Base-by-base conservation (phyloP, 768 basidiomycete genomes). In the Leucocoprinus birnbaumii region DNA sequence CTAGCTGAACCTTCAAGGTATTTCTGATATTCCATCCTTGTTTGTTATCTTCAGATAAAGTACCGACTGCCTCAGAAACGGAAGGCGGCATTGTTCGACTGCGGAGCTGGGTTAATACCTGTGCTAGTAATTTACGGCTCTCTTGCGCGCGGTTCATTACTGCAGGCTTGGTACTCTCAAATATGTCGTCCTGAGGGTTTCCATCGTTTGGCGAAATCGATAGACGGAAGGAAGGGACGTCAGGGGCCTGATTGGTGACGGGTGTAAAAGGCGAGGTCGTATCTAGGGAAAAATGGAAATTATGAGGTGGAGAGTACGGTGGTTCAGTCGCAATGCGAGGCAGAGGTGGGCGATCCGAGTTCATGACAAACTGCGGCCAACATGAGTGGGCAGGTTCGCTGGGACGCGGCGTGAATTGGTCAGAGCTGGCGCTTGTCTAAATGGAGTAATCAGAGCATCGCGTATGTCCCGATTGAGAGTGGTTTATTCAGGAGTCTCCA, bases 101-200 rank as follows among this genome's bases (percentile, higher is more conserved):
- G 45, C 80, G 78, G n/a, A 93, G 74, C 60, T 86, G 82, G 18
- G 73, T 73, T 14, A 92, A 71, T 25, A 89, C 71, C 64, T 87
- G 83, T 0, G 80, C 76, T 3, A 91, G 72, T 21, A 90, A 73
- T 64, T 91, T 91, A 47, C 83, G 79, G 8, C 85, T 82, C 66
- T 89, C 78, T 31, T 73, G 73, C 25, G 78, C 77, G 58, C 48
- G 51, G 19, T 55, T 47, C 5, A 13, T 40, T 14, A 53, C 46
- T 5, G 18, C n/a, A 37, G 55, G 51, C 19, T 56, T 56, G 25
- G 34, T 1, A 16, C 48, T 11, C 22, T 38, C 37, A 9, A 31
- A 13, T 34, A 9, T 16, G 3, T 43, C 45, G 19, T 41, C 24
- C 41, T 27, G 26, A 22, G 40, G 41, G 3, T 24, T 34, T 21